These are phyloP conservation scores for Pestalotiopsis sp. DNA, from an alignment of 2,329 filamentous ascomycete genomes.

Conservation along the genomic window DNA sequence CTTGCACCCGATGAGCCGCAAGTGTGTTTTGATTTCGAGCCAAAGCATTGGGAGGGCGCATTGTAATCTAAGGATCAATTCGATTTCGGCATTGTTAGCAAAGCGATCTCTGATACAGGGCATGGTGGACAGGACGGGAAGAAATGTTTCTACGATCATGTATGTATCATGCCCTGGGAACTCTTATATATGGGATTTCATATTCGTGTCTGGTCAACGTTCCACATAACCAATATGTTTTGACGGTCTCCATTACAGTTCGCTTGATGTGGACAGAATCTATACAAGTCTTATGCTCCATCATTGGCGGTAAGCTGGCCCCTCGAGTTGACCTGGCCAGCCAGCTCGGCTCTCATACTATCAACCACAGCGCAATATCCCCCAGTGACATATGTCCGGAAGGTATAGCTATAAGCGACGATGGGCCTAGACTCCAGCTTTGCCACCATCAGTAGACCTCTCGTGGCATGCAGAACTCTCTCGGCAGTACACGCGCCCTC, in stretches of 20 bases:
- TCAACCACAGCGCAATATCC: conserved; percentile 1
- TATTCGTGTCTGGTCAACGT: neutral
- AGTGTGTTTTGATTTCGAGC: neutral
- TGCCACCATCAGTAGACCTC: neutral
- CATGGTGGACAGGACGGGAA: neutral
- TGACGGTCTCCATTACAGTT: no score
- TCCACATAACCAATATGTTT: no score
- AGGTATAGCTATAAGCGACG: neutral
- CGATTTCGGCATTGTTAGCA: neutral
- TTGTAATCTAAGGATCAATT: neutral
- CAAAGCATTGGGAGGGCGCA: neutral
- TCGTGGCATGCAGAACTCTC: neutral
- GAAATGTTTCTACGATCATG: no score
- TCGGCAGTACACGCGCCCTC: neutral
- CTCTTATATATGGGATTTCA: no score
- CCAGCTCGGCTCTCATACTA: neutral
- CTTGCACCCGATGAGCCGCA: neutral
- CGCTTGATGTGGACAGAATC: neutral
- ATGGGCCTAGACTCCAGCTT: neutral
- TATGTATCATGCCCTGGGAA: no score
- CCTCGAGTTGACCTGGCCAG: neutral
- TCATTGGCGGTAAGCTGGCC: neutral
- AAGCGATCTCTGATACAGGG: neutral
- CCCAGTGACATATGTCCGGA: neutral
- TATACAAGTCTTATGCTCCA: neutral